A percentile compares a stretch with the other conserved stretches of the same genome.
phyloP scores from a whole-genome alignment of 108 stramenopile species.

The Craspedostauros australis region DNA sequence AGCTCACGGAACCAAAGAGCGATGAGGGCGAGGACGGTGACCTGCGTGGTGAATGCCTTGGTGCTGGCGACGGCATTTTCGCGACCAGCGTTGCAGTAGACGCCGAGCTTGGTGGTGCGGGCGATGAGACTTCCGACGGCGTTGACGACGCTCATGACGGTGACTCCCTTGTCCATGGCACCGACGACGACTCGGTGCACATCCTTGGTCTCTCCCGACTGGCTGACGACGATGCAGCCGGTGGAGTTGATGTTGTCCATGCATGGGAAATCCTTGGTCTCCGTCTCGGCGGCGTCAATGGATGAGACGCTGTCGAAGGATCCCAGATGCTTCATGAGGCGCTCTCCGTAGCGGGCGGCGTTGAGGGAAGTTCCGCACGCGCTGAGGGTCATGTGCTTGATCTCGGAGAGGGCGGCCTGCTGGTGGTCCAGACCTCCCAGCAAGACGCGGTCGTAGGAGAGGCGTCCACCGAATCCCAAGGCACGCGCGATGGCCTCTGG shows the following conservation, averaged over 20 bases:
- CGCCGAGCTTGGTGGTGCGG: slow-evolving; percentile 92
- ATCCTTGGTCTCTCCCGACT: slow-evolving; percentile 98
- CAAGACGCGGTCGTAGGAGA: slow-evolving; percentile 56
- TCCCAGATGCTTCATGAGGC: slow-evolving; percentile 96
- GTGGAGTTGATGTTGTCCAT: slow-evolving; percentile 31
- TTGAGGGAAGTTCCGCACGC: slow-evolving; percentile 97
- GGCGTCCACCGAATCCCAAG: slow-evolving; percentile 84
- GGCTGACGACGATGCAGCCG: slow-evolving; percentile 92
- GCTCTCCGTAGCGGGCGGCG: slow-evolving; percentile 92
- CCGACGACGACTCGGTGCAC: slow-evolving; percentile 83
- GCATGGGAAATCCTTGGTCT: slow-evolving; percentile 78
- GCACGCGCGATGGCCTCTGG: slow-evolving; percentile 94
- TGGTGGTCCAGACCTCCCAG: slow-evolving; percentile 88
- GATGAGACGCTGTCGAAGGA: slow-evolving; percentile 84
- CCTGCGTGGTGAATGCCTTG: slow-evolving; percentile 99
- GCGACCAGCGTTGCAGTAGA: slow-evolving; percentile 98
- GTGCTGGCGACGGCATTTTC: slow-evolving; percentile 99
- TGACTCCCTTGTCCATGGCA: slow-evolving; percentile 82
- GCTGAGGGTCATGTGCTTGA: slow-evolving; percentile 81
- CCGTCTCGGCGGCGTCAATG: slow-evolving; percentile 92
- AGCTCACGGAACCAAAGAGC: slow-evolving; percentile 94
- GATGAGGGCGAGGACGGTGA: slow-evolving; percentile 94
- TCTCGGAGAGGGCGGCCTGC: slow-evolving; percentile 50
- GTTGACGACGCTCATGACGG: slow-evolving; percentile 92
- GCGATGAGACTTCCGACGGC: slow-evolving; percentile 97